Conservation (phyloP, 2,329 filamentous ascomycete species). For the Didymella keratinophila region DNA sequence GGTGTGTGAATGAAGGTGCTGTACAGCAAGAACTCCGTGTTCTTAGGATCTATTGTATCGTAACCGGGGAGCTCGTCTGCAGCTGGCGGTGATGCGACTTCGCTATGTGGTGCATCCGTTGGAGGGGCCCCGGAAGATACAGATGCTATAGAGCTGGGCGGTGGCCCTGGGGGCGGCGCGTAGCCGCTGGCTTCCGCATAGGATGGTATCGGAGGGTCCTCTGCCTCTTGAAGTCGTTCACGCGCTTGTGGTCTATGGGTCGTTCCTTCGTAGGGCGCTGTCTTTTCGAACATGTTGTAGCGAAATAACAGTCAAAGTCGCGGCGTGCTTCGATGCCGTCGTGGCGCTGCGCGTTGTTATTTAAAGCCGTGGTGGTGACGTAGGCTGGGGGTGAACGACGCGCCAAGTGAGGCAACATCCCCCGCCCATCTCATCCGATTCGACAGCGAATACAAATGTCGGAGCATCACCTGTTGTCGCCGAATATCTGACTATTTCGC, state of each 20-base stretch:
- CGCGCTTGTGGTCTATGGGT: conserved; percentile 14
- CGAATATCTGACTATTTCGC: neutral
- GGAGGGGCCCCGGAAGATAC: neutral
- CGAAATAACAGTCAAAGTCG: neutral
- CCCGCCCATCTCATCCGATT: conserved; percentile 13
- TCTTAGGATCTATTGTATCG: conserved; percentile 24
- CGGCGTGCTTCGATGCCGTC: neutral
- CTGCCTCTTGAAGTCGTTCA: conserved; percentile 14
- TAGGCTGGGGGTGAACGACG: conserved; percentile 12
- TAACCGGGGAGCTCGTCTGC: conserved; percentile 27
- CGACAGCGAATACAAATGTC: neutral
- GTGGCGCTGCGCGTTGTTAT: conserved; percentile 5
- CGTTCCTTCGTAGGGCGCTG: conserved; percentile 16
- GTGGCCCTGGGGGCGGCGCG: conserved; percentile 14
- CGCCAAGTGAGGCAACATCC: conserved; percentile 7
- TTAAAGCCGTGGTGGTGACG: conserved; percentile 11
- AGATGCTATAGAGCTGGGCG: conserved; percentile 4
- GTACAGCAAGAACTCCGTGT: conserved; percentile 28
- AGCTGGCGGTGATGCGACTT: conserved; percentile 7
- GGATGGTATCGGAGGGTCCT: conserved; percentile 17
- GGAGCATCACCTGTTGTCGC: neutral
- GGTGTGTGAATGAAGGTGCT: conserved; percentile 33
- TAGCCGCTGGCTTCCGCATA: conserved; percentile 21
- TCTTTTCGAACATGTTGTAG: conserved; percentile 15
- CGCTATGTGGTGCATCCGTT: neutral